Conservation (phyloP, 2,329 filamentous ascomycete genomes). For the Talaromyces sp. region DNA sequence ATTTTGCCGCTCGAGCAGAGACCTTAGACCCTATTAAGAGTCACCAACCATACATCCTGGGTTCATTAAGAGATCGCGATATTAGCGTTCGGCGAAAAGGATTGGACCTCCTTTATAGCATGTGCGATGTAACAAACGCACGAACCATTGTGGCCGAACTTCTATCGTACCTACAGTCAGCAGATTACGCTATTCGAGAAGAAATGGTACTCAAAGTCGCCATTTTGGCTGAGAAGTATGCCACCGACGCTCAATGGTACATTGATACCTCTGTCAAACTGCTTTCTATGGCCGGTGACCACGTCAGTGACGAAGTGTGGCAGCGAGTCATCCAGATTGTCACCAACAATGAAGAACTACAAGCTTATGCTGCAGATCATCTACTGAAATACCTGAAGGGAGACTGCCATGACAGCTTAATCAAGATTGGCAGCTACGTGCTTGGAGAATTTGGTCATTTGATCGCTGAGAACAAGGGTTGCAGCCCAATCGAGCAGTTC, state of each 20-base stretch:
- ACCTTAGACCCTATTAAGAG: conserved; percentile 97
- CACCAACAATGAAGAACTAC: conserved; percentile 97
- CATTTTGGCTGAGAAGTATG: conserved; percentile 97
- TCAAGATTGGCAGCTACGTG: conserved; percentile 96
- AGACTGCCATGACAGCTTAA: conserved; percentile 92
- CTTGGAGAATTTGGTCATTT: conserved; percentile 96
- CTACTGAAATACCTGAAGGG: conserved; percentile 88
- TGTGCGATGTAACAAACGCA: conserved; percentile 96
- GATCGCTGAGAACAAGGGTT: conserved; percentile 85
- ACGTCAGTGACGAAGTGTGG: conserved; percentile 99
- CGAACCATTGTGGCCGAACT: conserved; percentile 91
- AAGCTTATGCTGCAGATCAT: conserved; percentile 93
- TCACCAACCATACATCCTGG: conserved; percentile 93
- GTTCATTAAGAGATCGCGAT: conserved; percentile 88
- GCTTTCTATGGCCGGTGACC: conserved; percentile 94
- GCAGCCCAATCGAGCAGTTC: conserved; percentile 96
- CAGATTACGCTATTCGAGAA: conserved; percentile 95
- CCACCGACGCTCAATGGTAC: conserved; percentile 98
- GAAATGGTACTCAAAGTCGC: conserved; percentile 99
- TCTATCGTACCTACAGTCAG: conserved; percentile 88
- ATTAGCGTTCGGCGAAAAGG: conserved; percentile 97
- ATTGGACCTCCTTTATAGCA: conserved; percentile 95
- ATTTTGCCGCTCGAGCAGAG: conserved; percentile 88
- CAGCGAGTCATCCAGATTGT: conserved; percentile 98
- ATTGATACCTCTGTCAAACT: conserved; percentile 94